Percentiles rank a stretch among this genome's conserved stretches.
Evolutionary conservation across 2,329 filamentous ascomycete species (phyloP).

Genomic region (Tympanopsis confertula): DNA sequence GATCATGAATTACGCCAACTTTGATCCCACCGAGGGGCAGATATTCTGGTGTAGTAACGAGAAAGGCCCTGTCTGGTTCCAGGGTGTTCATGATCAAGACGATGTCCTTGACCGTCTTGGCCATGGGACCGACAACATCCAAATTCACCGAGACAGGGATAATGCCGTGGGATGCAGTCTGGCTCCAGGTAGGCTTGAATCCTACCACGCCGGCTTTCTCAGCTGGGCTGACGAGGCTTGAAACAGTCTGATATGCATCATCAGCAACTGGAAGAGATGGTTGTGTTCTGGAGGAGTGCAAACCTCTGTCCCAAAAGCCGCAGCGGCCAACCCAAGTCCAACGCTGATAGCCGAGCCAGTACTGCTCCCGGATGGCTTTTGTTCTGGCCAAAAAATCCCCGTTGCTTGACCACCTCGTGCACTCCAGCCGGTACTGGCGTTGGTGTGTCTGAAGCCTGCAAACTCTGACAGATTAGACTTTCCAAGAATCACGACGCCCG

Average conservation of each 20-base stretch:
- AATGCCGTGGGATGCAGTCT: constrained; percentile 49
- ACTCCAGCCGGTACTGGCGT: constrained; percentile 51
- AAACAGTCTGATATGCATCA: constrained; percentile 31
- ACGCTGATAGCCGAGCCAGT: constrained; percentile 49
- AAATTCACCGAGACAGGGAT: constrained; percentile 54
- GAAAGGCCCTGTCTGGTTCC: constrained; percentile 33
- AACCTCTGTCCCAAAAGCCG: constrained; percentile 44
- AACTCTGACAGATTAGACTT: constrained; percentile 56
- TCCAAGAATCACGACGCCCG: constrained; percentile 53
- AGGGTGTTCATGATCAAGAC: constrained; percentile 52
- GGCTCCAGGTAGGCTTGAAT: constrained; percentile 56
- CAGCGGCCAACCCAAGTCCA: constrained; percentile 46
- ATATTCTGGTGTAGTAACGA: constrained; percentile 46
- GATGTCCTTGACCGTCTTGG: constrained; percentile 53
- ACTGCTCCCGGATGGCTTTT: constrained; percentile 51
- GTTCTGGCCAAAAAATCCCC: constrained; percentile 46
- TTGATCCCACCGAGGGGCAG: too few relatives aligned
- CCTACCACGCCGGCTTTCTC: constrained; percentile 48
- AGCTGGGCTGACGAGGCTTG: constrained; percentile 48
- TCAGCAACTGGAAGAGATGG: too few relatives aligned
- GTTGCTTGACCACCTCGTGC: constrained; percentile 50
- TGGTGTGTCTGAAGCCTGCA: constrained; percentile 47
- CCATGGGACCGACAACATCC: constrained; percentile 57
- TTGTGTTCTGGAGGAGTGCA: neutral
- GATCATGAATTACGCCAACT: too few relatives aligned